Evolutionary conservation across 1,284 basidiomycete genomes (phyloP).

Genomic region (Boletus smithii): DNA sequence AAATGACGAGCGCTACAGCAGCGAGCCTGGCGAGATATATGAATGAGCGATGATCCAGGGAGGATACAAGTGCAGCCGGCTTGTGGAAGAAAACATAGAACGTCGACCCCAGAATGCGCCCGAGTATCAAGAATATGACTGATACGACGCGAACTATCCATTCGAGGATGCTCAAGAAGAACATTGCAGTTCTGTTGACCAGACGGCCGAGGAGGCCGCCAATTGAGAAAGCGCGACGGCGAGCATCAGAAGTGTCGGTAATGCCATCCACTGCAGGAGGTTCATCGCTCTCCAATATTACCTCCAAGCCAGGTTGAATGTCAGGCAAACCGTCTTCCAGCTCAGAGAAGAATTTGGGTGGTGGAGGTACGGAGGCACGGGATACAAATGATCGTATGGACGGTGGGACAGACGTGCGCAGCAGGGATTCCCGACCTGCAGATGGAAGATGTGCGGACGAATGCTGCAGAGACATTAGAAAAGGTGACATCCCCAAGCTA

Average conservation of each 20-base stretch:
- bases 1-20: conserved; percentile 40
- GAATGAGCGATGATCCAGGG: conserved; percentile 30
- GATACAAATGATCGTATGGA: conserved; percentile 31
- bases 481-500: not conserved
- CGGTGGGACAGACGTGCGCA: conserved; percentile 27
- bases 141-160: conserved; percentile 36
- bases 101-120: conserved; percentile 43
- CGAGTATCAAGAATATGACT: conserved; percentile 30
- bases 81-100: conserved; percentile 41
- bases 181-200: conserved; percentile 36
- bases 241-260: conserved; percentile 23
- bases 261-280: conserved; percentile 33
- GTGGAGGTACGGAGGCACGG: conserved; percentile 37
- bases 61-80: conserved; percentile 42
- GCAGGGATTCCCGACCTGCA: conserved; percentile 18
- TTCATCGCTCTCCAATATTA: conserved; percentile 55
- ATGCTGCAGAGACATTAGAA: conserved; percentile 23
- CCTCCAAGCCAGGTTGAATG: conserved; percentile 48
- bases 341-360: conserved; percentile 22
- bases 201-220: conserved; percentile 45
- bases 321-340: conserved; percentile 42
- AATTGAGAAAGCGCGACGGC: conserved; percentile 39
- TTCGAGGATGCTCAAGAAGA: conserved; percentile 40
- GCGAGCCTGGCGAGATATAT: conserved; percentile 36
- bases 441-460: conserved; percentile 32